A percentile compares a stretch with the other conserved stretches of the same genome.
Evolutionary conservation across 1,284 basidiomycete genomes (phyloP).

Genomic region (Malassezia japonica): DNA sequence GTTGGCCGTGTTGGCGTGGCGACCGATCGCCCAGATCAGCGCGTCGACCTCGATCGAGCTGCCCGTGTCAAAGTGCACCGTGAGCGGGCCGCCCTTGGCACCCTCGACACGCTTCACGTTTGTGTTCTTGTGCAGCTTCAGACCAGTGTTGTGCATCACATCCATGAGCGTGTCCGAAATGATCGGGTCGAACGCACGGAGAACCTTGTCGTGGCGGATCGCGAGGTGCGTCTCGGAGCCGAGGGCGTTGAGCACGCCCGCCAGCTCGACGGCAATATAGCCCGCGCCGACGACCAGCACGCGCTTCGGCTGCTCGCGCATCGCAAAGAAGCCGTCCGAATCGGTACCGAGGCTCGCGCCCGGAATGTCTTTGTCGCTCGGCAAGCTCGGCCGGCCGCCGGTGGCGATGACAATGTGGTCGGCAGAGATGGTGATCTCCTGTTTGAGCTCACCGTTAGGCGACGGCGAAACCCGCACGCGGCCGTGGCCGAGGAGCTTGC

Average conservation of each 20-base stretch:
- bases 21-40: conserved; percentile 89
- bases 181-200: conserved; percentile 84
- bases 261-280: conserved; percentile 82
- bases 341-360: conserved; percentile 81
- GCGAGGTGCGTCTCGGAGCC: conserved; percentile 73
- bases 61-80: conserved; percentile 52
- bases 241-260: conserved; percentile 44
- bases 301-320: conserved; percentile 78
- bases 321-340: conserved; percentile 93
- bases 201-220: conserved; percentile 77
- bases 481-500: conserved; percentile 46
- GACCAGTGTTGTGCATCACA: conserved; percentile 86
- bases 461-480: conserved; percentile 39
- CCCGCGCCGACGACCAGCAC: conserved; percentile 92
- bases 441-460: conserved; percentile 52
- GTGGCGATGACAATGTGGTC: conserved; percentile 58
- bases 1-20: conserved; percentile 67
- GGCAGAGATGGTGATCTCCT: conserved; percentile 38
- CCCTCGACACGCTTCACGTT: conserved; percentile 67
- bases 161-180: conserved; percentile 77
- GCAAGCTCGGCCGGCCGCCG: conserved; percentile 73
- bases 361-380: conserved; percentile 69
- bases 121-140: conserved; percentile 72
- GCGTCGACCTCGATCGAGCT: conserved; percentile 73
- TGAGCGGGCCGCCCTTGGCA: conserved; percentile 33